These are phyloP conservation scores for Yamadazyma epiphylla DNA, from an alignment of 1,139 yeast species.

Conservation along the genomic window DNA sequence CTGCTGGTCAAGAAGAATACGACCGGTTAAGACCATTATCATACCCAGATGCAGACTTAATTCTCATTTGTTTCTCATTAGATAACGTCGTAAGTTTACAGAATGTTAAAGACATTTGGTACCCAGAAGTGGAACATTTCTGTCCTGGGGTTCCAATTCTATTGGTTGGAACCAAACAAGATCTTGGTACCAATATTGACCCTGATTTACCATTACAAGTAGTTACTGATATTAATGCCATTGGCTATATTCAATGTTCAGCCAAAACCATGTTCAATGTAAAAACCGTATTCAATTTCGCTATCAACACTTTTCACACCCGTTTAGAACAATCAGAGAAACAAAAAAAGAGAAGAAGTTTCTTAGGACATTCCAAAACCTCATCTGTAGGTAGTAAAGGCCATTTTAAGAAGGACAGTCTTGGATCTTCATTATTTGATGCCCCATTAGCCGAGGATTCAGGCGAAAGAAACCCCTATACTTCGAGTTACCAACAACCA, in stretches of 20 bases:
- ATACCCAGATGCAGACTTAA: slow-evolving; percentile 76
- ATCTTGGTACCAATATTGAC: slow-evolving; percentile 41
- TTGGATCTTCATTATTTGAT: slow-evolving; percentile 37
- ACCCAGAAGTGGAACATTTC: slow-evolving; percentile 79
- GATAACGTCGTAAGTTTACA: slow-evolving; percentile 61
- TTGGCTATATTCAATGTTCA: slow-evolving; percentile 77
- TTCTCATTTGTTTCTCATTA: slow-evolving; percentile 73
- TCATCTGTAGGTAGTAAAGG: slow-evolving; percentile 23
- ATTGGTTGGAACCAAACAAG: slow-evolving; percentile 77
- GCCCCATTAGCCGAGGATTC: slow-evolving; percentile 40
- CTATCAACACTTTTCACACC: slow-evolving; percentile 36
- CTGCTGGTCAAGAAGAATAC: slow-evolving; percentile 93
- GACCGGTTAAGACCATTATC: slow-evolving; percentile 79
- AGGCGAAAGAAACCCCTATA: slow-evolving; percentile 27
- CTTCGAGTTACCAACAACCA: slow-evolving; percentile 14
- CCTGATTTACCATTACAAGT: slow-evolving; percentile 51
- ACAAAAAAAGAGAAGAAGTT: slow-evolving; percentile 28
- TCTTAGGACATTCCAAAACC: slow-evolving; percentile 26
- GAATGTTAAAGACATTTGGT: slow-evolving; percentile 80
- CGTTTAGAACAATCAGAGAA: slow-evolving; percentile 36
- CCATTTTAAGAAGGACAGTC: slow-evolving; percentile 35
- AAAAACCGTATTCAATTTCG: slow-evolving; percentile 60
- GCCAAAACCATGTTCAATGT: slow-evolving; percentile 70
- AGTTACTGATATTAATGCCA: slow-evolving; percentile 67
- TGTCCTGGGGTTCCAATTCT: slow-evolving; percentile 77